Conservation (phyloP, 306 rosid genomes). For the Sesbania bispinosa region DNA sequence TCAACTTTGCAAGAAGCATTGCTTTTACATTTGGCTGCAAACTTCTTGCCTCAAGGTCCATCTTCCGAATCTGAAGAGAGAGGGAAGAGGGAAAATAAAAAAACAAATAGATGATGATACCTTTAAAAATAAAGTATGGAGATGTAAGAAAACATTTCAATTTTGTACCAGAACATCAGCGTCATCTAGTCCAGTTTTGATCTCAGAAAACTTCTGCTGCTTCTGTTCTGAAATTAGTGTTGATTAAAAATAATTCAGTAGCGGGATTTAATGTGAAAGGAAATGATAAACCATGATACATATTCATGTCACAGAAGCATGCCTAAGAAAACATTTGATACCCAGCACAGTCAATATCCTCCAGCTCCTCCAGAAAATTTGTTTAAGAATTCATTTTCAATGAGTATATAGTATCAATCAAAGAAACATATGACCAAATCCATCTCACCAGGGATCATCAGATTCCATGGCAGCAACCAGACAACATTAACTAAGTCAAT, state of each 20-base stretch:
- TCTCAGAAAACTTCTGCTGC: constrained; percentile 65
- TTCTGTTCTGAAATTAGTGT: constrained; percentile 59
- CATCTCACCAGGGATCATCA: background rate
- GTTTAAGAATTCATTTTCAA: background rate
- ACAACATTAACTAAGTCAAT: background rate
- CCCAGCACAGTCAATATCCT: background rate
- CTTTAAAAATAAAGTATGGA: background rate
- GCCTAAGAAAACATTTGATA: constrained; percentile 13
- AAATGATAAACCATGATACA: background rate
- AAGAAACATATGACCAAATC: background rate
- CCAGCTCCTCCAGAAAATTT: background rate
- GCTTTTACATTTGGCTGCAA: constrained; percentile 81
- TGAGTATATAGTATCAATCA: background rate
- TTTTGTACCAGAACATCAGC: constrained; percentile 71
- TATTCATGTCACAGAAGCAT: constrained; percentile 18
- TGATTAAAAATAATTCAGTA: constrained; percentile 9
- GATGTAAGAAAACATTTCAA: background rate
- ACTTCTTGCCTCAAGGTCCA: constrained; percentile 92
- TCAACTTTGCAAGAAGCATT: constrained; percentile 75
- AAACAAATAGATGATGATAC: background rate
- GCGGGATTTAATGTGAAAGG: background rate
- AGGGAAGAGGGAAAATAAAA: background rate
- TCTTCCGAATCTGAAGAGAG: constrained; percentile 66
- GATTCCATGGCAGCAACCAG: background rate
- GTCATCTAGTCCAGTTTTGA: constrained; percentile 70